Percentiles rank a stretch among this genome's conserved stretches.
phyloP scores from a whole-genome alignment of 192 early-diverging fungal species.

The Kickxella alabastrina region DNA sequence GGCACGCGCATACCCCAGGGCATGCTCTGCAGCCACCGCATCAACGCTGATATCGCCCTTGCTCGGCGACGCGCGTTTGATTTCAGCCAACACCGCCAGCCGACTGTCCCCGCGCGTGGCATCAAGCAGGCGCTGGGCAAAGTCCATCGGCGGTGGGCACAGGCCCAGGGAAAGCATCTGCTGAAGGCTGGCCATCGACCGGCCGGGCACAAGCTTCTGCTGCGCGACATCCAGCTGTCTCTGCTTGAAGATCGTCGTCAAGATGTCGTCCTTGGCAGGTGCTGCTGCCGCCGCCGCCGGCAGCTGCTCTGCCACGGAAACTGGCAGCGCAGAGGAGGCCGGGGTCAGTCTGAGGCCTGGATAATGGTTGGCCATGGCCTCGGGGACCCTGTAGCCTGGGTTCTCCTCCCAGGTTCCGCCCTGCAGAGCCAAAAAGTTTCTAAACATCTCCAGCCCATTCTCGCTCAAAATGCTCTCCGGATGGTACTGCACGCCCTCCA shows the following conservation, averaged over 20 bases:
- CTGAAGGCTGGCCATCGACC: conserved; percentile 63
- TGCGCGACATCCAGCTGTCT: conserved; percentile 73
- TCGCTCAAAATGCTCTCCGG: conserved; percentile 97
- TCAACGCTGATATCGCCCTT: conserved; percentile 85
- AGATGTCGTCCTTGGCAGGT: conserved; percentile 54
- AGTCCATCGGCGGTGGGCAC: conserved; percentile 76
- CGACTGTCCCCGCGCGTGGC: conserved; percentile 2
- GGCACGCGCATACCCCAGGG: conserved; percentile 77
- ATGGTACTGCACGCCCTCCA: conserved; percentile 98
- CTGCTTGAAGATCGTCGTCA: conserved; percentile 78
- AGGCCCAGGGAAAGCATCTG: conserved; percentile 61
- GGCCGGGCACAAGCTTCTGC: conserved; percentile 70
- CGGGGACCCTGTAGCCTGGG: conserved; percentile 25
- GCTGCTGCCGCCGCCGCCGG: conserved; percentile 31
- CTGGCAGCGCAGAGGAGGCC: not conserved
- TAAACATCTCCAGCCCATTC: conserved; percentile 80
- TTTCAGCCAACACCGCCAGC: conserved; percentile 89
- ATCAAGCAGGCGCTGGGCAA: conserved; percentile 62
- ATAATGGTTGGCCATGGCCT: conserved; percentile 20
- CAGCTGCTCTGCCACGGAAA: no score
- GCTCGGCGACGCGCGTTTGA: conserved; percentile 96
- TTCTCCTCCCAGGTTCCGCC: conserved; percentile 86
- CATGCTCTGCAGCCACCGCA: conserved; percentile 86
- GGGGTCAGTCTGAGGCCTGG: conserved; percentile 12
- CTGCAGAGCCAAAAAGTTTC: conserved; percentile 83